These are phyloP conservation scores for Emericellopsis atlantica DNA, from an alignment of 2,329 filamentous ascomycete genomes.

Conservation along the genomic window DNA sequence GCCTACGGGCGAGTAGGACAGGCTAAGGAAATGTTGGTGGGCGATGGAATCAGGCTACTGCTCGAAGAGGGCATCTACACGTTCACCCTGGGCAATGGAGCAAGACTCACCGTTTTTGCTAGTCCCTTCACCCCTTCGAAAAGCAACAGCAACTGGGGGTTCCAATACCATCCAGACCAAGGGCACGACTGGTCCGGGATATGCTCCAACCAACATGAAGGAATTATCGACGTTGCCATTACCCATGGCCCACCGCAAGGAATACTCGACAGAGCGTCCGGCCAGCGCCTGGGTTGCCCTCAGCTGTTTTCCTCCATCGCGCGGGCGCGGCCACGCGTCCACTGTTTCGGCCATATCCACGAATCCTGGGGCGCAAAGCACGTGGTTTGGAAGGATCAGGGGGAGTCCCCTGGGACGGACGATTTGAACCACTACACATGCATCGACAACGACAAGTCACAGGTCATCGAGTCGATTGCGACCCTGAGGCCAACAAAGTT, in stretches of 20 bases:
- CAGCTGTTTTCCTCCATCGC: constrained; percentile 16
- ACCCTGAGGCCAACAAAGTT: background rate
- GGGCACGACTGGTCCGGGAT: no score
- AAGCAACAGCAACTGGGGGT: constrained; percentile 18
- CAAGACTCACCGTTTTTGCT: constrained; percentile 26
- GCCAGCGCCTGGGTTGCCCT: constrained; percentile 15
- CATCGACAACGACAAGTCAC: constrained; percentile 31
- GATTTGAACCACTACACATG: constrained; percentile 29
- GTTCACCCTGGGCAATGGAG: constrained; percentile 26
- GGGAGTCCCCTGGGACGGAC: constrained; percentile 4
- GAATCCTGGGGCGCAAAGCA: constrained; percentile 24
- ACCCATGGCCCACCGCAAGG: constrained; percentile 24
- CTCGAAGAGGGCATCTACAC: constrained; percentile 27
- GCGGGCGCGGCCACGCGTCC: constrained; percentile 14
- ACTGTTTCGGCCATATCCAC: constrained; percentile 24
- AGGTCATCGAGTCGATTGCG: constrained; percentile 19
- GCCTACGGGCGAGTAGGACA: constrained; percentile 25
- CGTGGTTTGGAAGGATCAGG: constrained; percentile 28
- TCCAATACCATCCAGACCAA: constrained; percentile 23
- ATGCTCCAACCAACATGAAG: no score
- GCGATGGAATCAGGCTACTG: constrained; percentile 20
- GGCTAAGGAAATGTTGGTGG: constrained; percentile 14
- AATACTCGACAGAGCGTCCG: constrained; percentile 23
- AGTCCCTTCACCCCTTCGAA: constrained; percentile 30
- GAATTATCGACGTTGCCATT: constrained; percentile 15